Conservation (phyloP, 192 early-diverging fungal genomes). For the Phlyctochytrium bullatum region DNA sequence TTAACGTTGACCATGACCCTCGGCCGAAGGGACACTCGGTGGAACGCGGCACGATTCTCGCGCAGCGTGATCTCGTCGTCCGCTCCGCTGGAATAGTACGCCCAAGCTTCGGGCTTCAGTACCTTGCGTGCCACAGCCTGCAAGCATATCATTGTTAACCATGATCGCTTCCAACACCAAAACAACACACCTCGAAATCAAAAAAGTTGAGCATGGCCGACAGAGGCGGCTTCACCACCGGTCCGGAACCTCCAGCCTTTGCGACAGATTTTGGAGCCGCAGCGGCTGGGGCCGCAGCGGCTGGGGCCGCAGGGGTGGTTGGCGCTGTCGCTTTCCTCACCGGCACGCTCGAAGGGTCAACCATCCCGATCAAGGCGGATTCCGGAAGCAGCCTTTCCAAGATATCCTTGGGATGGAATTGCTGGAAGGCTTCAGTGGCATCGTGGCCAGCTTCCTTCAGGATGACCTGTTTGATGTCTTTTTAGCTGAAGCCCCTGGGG, state of each 20-base stretch:
- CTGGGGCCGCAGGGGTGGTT: background rate
- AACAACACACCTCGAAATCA: conserved; percentile 61
- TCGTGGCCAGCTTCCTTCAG: conserved; percentile 68
- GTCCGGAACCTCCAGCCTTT: background rate
- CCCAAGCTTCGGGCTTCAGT: conserved; percentile 69
- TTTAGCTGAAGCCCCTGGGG: background rate
- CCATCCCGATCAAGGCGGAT: conserved; percentile 50
- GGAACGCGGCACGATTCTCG: conserved; percentile 79
- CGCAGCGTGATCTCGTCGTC: conserved; percentile 79
- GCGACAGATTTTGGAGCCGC: conserved; percentile 15
- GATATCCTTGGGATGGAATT: conserved; percentile 67
- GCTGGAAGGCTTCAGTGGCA: conserved; percentile 63
- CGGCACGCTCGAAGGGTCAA: conserved; percentile 42
- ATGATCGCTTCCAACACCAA: background rate
- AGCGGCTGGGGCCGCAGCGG: conserved; percentile 11
- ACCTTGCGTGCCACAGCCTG: conserved; percentile 53
- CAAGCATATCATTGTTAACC: conserved; percentile 19
- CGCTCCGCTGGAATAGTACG: conserved; percentile 78
- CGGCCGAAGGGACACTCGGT: conserved; percentile 64
- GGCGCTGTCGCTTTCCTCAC: too few relatives aligned
- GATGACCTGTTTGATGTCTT: conserved; percentile 39
- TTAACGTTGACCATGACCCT: conserved; percentile 52
- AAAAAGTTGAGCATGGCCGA: conserved; percentile 62
- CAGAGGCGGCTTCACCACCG: conserved; percentile 46
- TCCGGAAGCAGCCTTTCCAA: conserved; percentile 49